phyloP scores from a whole-genome alignment of 352 stramenopile genomes.

The Pythium coloratum region DNA sequence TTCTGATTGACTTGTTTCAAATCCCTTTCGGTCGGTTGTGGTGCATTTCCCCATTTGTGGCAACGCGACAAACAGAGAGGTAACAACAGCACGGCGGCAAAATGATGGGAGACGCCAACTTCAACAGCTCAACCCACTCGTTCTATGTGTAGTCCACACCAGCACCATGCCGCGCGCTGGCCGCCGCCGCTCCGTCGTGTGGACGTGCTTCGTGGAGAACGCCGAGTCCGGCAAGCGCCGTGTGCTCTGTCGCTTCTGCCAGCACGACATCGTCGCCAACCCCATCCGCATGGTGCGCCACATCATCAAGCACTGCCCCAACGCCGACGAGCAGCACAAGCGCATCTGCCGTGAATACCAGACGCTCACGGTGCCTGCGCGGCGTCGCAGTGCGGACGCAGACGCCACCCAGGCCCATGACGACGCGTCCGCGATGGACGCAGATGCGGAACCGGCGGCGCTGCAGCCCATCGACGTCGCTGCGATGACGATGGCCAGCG shows the following conservation, averaged over 20 bases:
- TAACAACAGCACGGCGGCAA: not conserved
- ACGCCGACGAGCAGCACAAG: slow-evolving; percentile 44
- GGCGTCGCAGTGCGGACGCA: slow-evolving; percentile 10
- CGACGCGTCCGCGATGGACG: not conserved
- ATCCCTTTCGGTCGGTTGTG: not conserved
- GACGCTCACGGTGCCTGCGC: slow-evolving; percentile 31
- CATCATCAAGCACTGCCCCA: slow-evolving; percentile 43
- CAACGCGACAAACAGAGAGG: slow-evolving; percentile 4
- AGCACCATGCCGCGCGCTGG: slow-evolving; percentile 34
- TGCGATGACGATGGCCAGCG: not conserved
- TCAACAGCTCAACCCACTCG: not conserved
- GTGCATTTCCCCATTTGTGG: slow-evolving; percentile 10
- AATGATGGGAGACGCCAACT: not conserved
- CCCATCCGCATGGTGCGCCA: slow-evolving; percentile 49
- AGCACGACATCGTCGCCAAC: slow-evolving; percentile 47
- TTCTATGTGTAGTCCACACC: not conserved
- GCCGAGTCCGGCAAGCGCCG: slow-evolving; percentile 35
- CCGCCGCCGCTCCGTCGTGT: slow-evolving; percentile 43
- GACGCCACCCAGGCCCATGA: not conserved
- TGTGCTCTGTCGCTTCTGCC: slow-evolving; percentile 51
- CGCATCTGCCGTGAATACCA: slow-evolving; percentile 47
- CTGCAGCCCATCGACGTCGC: slow-evolving; percentile 4
- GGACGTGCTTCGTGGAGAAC: slow-evolving; percentile 46
- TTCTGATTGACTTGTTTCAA: not conserved
- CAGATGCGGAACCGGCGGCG: not conserved